phyloP scores from a whole-genome alignment of 148 eudicot genomes.

The Simmondsia chinensis region DNA sequence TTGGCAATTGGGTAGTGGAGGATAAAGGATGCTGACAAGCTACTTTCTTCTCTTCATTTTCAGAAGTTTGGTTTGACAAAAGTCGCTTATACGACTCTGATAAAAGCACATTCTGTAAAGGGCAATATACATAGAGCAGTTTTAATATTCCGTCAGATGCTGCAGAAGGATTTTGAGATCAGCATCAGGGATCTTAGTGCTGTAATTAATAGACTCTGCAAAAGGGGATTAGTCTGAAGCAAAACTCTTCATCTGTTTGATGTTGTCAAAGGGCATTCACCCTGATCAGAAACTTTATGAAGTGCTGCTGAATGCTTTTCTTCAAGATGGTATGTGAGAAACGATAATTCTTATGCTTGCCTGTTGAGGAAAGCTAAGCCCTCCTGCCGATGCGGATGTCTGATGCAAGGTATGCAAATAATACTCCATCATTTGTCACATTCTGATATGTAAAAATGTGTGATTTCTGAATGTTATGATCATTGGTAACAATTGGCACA shows the following conservation, averaged over 20 bases:
- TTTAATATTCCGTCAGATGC: constrained; percentile 45
- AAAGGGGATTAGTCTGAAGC: constrained; percentile 49
- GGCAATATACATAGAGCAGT: constrained; percentile 47
- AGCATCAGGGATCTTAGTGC: constrained; percentile 66
- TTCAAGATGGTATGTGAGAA: constrained; percentile 13
- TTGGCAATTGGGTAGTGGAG: too few species aligned
- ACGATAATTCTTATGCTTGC: constrained; percentile 9
- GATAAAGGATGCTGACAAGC: constrained; percentile 46
- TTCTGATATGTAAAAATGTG: too few species aligned
- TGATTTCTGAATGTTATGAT: too few species aligned
- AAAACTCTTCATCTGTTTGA: constrained; percentile 47
- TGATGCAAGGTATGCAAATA: constrained; percentile 18
- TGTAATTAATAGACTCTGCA: constrained; percentile 72
- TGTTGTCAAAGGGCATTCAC: constrained; percentile 40
- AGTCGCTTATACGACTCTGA: constrained; percentile 52
- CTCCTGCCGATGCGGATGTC: neutral
- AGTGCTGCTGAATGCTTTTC: constrained; percentile 30
- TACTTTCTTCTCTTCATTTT: constrained; percentile 33
- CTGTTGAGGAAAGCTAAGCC: neutral
- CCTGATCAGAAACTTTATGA: constrained; percentile 43
- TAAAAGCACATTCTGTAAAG: constrained; percentile 85
- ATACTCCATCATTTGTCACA: too few species aligned
- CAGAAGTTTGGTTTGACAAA: constrained; percentile 44
- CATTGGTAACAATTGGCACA: too few species aligned
- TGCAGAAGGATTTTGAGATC: constrained; percentile 47